phyloP scores from a whole-genome alignment of 495 filamentous ascomycete species.

The Trichoderma orchidacearum region DNA sequence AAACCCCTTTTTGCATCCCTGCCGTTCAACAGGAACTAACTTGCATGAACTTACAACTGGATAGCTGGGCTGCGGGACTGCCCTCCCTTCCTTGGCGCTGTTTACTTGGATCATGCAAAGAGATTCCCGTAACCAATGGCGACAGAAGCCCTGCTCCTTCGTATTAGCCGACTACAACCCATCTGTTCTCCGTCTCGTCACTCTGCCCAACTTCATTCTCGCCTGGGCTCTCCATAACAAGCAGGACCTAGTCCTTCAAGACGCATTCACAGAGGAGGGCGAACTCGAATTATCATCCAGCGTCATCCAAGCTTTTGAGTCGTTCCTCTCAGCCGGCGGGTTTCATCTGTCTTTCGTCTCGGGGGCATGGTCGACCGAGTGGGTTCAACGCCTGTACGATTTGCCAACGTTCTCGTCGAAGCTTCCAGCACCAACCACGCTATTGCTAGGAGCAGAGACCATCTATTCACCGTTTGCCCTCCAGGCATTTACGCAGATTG shows the following conservation, averaged over 20 bases:
- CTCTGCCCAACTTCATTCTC: constrained; percentile 75
- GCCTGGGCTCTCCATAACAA: constrained; percentile 50
- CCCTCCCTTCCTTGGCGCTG: constrained; percentile 64
- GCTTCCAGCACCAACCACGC: constrained; percentile 13
- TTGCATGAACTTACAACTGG: constrained; percentile 4
- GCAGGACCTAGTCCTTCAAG: constrained; percentile 15
- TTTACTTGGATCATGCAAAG: constrained; percentile 51
- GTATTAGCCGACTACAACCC: constrained; percentile 84
- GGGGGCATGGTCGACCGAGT: constrained; percentile 66
- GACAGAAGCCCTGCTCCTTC: constrained; percentile 36
- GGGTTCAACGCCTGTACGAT: constrained; percentile 41
- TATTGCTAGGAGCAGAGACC: constrained; percentile 82
- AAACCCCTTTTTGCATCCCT: not conserved
- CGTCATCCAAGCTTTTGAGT: constrained; percentile 47
- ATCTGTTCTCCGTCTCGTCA: constrained; percentile 72
- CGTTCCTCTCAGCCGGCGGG: constrained; percentile 35
- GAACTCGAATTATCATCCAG: constrained; percentile 62
- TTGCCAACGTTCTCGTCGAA: constrained; percentile 8
- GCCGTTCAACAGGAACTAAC: not conserved
- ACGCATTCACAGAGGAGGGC: constrained; percentile 36
- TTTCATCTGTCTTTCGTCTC: constrained; percentile 65
- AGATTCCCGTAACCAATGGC: constrained; percentile 5
- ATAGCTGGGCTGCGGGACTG: constrained; percentile 84
- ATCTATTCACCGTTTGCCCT: constrained; percentile 81
- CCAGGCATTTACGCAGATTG: constrained; percentile 55